Evolutionary conservation across 306 rosid genomes (phyloP), one percentile per base, ranked within the genome.

Genomic region (Lathyrus oleraceus): DNA sequence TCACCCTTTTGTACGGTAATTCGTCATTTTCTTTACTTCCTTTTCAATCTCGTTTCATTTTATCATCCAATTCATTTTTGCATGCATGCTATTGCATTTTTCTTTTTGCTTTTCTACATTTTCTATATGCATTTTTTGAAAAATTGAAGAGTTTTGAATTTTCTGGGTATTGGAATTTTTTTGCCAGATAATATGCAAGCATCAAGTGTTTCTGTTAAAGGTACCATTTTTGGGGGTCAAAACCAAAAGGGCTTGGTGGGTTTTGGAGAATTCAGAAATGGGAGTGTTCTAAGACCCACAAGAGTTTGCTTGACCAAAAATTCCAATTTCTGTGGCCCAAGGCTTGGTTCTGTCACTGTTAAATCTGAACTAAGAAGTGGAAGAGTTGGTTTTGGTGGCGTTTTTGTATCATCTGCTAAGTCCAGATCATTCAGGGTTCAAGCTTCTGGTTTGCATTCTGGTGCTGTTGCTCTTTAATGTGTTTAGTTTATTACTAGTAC

Each of bases 351-450:
- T 35, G 75, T 23, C 23, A 15, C 76, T 13, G 82, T 79, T 89
- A 88, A 85, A 65, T 75, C 85, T 15, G 80, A 79, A 71, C 40
- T 85, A 25, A 78, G 68, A 9, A 40, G 85, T 53, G 43, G 65
- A 16, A 79, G 87, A 69, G 58, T 56, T 48, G 87, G 81, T 40
- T 36, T 67, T 59, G 83, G 74, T 70, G 84, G 87, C 84, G 38
- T 67, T 82, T 69, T 82, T 52, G 72, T 86, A 52, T 59, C 87
- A 28, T 78, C 83, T 1, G 79, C 85, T 43, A 90, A 84, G 52
- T 53, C 85, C 72, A 87, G 93, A 87, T 86, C 88, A 65, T 47
- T 88, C 83, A 84, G 75, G 80, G 90, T 83, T 67, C 85, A 77
- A 28, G 96, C 96, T 83, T 81, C 96, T 39, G 97, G 98, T 85